These are phyloP conservation scores for Neopestalotiopsis sp. DNA, from an alignment of 2,329 filamentous ascomycete genomes.

Conservation along the genomic window DNA sequence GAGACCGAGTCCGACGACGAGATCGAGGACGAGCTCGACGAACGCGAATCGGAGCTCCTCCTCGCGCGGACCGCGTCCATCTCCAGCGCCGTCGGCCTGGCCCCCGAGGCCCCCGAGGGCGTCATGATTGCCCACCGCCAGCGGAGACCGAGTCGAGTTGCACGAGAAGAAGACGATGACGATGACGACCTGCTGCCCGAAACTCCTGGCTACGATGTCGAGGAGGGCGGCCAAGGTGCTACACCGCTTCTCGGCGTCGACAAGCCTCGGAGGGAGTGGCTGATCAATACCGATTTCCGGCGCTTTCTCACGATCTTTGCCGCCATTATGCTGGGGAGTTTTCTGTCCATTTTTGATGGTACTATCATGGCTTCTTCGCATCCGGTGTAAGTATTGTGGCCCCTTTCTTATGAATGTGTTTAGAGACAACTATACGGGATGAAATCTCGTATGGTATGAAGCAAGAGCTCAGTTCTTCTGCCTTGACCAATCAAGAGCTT, in stretches of 20 bases:
- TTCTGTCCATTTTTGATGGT: conserved; percentile 72
- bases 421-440: too few species aligned
- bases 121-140: conserved; percentile 45
- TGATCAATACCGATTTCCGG: conserved; percentile 51
- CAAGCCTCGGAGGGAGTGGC: conserved; percentile 35
- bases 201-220: conserved; percentile 7
- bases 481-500: too few species aligned
- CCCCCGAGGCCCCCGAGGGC: conserved; percentile 47
- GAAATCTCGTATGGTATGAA: too few species aligned
- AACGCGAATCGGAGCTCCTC: conserved; percentile 42
- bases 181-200: neutral
- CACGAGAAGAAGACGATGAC: too few species aligned
- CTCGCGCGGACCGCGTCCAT: conserved; percentile 47
- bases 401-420: too few species aligned
- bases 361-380: conserved; percentile 85
- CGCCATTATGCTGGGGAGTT: conserved; percentile 62
- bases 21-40: conserved; percentile 25
- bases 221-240: neutral
- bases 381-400: conserved; percentile 53
- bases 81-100: conserved; percentile 43
- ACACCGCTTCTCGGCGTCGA: conserved; percentile 9
- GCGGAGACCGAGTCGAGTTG: neutral
- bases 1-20: neutral
- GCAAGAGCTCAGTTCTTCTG: too few species aligned
- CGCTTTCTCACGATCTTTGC: conserved; percentile 69